Evolutionary conservation across 78 protist species (phyloP).

Genomic region (Dictyostelium citrinum): DNA sequence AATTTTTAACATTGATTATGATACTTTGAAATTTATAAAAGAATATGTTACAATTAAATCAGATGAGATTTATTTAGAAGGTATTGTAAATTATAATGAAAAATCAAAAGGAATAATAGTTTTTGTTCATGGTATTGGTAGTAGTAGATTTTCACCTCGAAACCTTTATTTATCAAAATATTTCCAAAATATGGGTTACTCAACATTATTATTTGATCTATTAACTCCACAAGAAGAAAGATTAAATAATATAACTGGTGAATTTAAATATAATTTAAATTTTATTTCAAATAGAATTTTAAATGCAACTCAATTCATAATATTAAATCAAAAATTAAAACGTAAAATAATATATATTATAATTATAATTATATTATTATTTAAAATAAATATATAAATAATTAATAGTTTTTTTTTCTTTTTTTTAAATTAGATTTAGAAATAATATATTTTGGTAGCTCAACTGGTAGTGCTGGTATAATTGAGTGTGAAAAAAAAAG

Average conservation of each 20-base stretch:
- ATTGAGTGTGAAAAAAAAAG: neutral
- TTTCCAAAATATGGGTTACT: neutral
- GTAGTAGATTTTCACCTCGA: neutral
- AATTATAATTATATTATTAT: too few relatives aligned
- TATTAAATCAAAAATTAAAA: neutral
- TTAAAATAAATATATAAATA: neutral
- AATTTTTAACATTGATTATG: neutral
- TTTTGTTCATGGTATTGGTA: constrained; percentile 2
- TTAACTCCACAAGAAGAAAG: constrained; percentile 10
- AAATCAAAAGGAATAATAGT: neutral
- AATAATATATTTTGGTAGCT: neutral
- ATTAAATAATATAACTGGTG: constrained; percentile 3
- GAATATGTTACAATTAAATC: constrained; percentile 22
- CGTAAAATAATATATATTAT: neutral
- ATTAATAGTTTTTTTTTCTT: neutral
- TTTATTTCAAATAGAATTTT: neutral
- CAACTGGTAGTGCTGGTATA: neutral
- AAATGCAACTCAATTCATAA: neutral
- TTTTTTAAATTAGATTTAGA: neutral
- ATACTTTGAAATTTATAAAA: neutral
- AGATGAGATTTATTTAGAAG: constrained; percentile 18
- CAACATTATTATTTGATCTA: constrained; percentile 7
- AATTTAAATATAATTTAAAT: neutral
- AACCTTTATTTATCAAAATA: neutral
- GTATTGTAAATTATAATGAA: neutral